Conservation (phyloP, 176 grass and related monocot species). For the Pontederia crassipes region DNA sequence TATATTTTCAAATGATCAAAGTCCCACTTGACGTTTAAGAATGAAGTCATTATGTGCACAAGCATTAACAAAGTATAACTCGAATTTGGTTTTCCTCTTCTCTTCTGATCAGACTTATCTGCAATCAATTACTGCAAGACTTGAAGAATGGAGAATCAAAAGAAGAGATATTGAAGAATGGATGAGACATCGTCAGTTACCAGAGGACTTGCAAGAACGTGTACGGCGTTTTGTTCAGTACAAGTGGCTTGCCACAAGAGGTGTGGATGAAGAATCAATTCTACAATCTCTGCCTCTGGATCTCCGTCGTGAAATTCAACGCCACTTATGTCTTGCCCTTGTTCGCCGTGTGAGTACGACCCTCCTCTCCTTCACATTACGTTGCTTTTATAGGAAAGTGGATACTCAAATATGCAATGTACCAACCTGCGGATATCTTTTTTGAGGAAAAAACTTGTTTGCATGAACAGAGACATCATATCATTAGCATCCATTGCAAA, state of each 20-base stretch:
- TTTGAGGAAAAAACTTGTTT: not conserved
- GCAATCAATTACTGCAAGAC: conserved; percentile 64
- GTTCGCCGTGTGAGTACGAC: conserved; percentile 53
- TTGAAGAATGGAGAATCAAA: conserved; percentile 76
- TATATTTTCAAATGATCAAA: too few species aligned
- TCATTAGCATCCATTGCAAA: too few species aligned
- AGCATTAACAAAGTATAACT: not conserved
- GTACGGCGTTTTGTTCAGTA: conserved; percentile 82
- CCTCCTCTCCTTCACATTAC: not conserved
- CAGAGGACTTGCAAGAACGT: conserved; percentile 51
- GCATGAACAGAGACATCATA: too few species aligned
- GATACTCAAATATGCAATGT: too few species aligned
- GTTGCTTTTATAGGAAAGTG: too few species aligned
- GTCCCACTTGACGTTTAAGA: too few species aligned
- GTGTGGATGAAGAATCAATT: conserved; percentile 89
- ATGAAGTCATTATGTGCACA: too few species aligned
- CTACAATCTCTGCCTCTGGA: conserved; percentile 70
- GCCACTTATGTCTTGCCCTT: conserved; percentile 72
- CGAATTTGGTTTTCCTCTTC: not conserved
- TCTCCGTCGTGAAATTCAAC: conserved; percentile 87
- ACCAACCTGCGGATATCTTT: not conserved
- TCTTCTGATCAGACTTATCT: conserved; percentile 49
- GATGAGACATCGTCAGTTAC: conserved; percentile 86
- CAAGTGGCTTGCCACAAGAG: conserved; percentile 83
- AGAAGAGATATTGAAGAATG: conserved; percentile 84